Evolutionary conservation across 805 yeast genomes (phyloP), one percentile per base, ranked within the genome.

Genomic region (Trichomonascus vanleenenianus): DNA sequence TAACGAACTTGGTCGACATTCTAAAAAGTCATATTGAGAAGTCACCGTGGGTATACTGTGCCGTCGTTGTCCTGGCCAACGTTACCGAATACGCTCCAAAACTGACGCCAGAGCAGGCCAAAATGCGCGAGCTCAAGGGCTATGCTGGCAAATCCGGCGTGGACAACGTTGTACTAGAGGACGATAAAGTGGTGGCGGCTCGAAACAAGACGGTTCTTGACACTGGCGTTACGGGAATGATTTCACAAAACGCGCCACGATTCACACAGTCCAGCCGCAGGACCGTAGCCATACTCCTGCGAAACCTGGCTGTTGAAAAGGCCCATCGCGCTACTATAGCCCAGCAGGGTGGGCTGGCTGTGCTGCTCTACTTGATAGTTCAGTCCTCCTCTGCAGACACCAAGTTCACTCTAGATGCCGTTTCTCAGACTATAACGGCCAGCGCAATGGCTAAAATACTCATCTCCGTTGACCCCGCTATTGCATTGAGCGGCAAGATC

Each of bases 301-400:
- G 61, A 14, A 58, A 60, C 33, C 46, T 67, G 33, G 61, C 64
- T 1, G 54, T 59, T 15, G 53, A 53, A 20, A 47, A 48, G 39
- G 14, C 50, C 6, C 54, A 56, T 27, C 52, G 71, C 1, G 47
- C 52, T 12, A 43, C 31, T 2, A 51, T 64, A 25, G 61, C 63
- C 3, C 50, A 52, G 27, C 65, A 66, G 45, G 70, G 72, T 7
- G 68, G 64, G 3, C 56, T 60, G 18, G 55, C 66, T 2, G 53
- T 62, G 8, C 50, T 57, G 4, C 42, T 59, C 18, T 65, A 61
- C 40, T 44, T 65, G 14, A 49, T 58, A 49, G 45, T 52, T 12
- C 57, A 42, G 12, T 36, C 20, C 16, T 49, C 45, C 2, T 40
- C 33, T 44, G 31, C 43, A 34, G 41, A 44, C 20, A 31, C 9